Evolutionary conservation across 306 rosid genomes (phyloP), one percentile per base, ranked within the genome.

Genomic region (Betula pendula): DNA sequence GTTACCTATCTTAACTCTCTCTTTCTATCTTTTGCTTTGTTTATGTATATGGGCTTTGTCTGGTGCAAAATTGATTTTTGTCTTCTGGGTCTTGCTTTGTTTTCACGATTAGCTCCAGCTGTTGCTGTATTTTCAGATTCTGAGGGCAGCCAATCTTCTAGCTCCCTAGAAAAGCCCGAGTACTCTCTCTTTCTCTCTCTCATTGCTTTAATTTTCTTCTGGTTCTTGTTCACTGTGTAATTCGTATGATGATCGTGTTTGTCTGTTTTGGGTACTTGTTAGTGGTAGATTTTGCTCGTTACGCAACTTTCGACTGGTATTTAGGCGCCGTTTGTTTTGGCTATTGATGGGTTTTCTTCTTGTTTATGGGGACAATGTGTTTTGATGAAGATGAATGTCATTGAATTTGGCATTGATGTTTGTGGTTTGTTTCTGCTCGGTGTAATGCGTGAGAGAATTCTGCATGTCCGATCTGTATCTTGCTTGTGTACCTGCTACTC

Each of bases 61-160:
- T 35, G 33, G 20, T 51, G 55, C 35, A 38, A 60, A 79, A 72
- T 81, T 75, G 80, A 55, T 60, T 77, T 82, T 83, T 42, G 53
- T 83, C 68, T 59, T 69, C 74, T 83, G 86, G 87, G 82, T 80
- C 75, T 42, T 24, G 60, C 72, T 81, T 50, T 17, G 81, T 55
- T 27, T 78, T 74, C 66, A 43, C 67, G 76, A 53, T 88, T 81
- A 49, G 73, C 81, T 89, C 78, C 87, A 84, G 84, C 63, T 84
- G 42, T 51, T 77, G 59, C 72, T 79, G 16, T 72, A 11, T 68
- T 81, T 77, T 69, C 96, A 94, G 98, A 92, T 94, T 92, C 89
- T 66, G 95, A 86, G 75, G 95, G 76, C 56, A 77, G 87, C 81
- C 90, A 89, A 59, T 89, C 93, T 82, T 90, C 92, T 59, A 85